These are phyloP conservation scores for Starmerella asiatica DNA, from an alignment of 805 yeast species.

Conservation along the genomic window DNA sequence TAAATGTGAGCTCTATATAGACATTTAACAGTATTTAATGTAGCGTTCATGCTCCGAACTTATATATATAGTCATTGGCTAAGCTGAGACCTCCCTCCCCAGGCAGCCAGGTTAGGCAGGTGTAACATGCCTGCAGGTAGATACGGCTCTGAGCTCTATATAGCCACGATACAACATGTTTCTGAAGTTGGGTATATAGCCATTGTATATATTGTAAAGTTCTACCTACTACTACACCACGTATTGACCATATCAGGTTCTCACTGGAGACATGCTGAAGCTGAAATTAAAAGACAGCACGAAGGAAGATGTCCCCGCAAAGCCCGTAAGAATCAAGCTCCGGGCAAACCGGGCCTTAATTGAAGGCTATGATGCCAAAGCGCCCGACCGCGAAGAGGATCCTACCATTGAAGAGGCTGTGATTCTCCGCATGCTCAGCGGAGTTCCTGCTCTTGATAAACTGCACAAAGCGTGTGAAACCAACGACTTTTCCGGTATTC, in stretches of 20 bases:
- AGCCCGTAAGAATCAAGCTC: constrained; percentile 37
- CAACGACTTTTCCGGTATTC: constrained; percentile 51
- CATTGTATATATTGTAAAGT: neutral
- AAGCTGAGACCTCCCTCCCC: too few species aligned
- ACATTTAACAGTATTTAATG: too few species aligned
- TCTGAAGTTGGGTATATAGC: neutral
- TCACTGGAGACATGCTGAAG: constrained; percentile 22
- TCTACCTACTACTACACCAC: too few species aligned
- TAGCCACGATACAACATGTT: neutral
- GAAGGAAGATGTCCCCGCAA: constrained; percentile 5
- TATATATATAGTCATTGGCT: too few species aligned
- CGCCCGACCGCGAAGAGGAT: constrained; percentile 90
- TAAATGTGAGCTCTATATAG: too few species aligned
- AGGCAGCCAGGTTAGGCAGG: too few species aligned
- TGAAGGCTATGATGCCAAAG: constrained; percentile 94
- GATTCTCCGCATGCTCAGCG: constrained; percentile 54
- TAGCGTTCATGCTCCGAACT: too few species aligned
- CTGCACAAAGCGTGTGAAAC: constrained; percentile 61
- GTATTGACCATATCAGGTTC: too few species aligned
- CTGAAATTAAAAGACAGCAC: constrained; percentile 18
- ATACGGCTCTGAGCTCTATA: too few species aligned
- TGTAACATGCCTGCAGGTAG: too few species aligned
- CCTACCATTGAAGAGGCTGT: constrained; percentile 84
- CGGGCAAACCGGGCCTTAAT: constrained; percentile 64
- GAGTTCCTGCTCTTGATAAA: constrained; percentile 48